Evolutionary conservation across 768 basidiomycete genomes (phyloP), one percentile per base, ranked within the genome.

Genomic region (Lyophyllum semitale): DNA sequence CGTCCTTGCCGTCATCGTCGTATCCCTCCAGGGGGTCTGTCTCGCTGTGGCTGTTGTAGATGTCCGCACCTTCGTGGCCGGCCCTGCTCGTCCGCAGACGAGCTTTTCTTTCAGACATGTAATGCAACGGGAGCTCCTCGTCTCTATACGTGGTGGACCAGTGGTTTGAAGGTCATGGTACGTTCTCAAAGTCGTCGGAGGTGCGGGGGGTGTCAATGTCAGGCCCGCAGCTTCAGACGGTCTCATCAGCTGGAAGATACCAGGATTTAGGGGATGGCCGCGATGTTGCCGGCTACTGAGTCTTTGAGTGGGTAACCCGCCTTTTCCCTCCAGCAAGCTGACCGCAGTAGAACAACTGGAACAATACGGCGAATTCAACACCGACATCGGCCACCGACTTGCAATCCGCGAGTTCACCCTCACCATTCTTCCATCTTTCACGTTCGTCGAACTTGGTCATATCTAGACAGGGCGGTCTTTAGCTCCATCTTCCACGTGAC

Each of bases 181-280:
- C 73, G 66, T 90, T 80, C 71, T 90, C 88, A 70, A 88, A 90
- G 61, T 90, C 89, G 61, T 81, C 82, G 52, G 84, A 84, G 47
- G 80, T 75, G 65, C 76, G 76, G 41, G 77, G 69, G 51, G 72
- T 71, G 63, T 80, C 79, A 60, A 77, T 75, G 60, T 76, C 73
- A 56, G 81, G 73, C 67, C 84, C 65, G 85, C 79, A 61, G 90
- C 78, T 68, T 88, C 84, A 65, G 82, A 62, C 53, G 84, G 83
- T 74, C 75, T 77, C 84, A 87, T 85, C 69, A 73, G 77, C 77
- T 70, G 66, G 61, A 52, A 59, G 51, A 33, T 46, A 30, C 29
- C 52, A 50, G 25, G 45, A 44, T 22, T 35, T 43, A 33, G 37
- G 51, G 26, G 53, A 51, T 35, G 35, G 55, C 42, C 52, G 29